Evolutionary conservation across 2,329 filamentous ascomycete genomes (phyloP).

Genomic region (Claviceps cyperi): DNA sequence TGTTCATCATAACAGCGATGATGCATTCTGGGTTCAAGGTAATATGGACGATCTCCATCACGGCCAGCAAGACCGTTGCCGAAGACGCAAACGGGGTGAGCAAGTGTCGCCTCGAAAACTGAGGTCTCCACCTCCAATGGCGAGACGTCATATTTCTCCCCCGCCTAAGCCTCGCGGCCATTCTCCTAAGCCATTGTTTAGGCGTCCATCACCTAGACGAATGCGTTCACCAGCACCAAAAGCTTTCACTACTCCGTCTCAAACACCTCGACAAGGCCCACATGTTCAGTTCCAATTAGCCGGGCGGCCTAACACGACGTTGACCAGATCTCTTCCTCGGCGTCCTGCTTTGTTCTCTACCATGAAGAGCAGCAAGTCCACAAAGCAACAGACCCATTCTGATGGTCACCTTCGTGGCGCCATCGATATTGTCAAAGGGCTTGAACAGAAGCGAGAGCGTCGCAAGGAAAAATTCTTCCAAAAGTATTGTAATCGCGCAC

Average conservation of each 20-base stretch:
- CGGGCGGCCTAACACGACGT: slow-evolving; percentile 51
- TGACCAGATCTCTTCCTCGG: slow-evolving; percentile 78
- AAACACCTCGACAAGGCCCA: slow-evolving; percentile 25
- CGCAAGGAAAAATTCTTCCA: slow-evolving; percentile 86
- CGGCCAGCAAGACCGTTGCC: slow-evolving; percentile 34
- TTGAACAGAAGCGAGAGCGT: slow-evolving; percentile 86
- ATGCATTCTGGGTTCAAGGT: slow-evolving; percentile 55
- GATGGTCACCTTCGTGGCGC: slow-evolving; percentile 71
- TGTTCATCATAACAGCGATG: slow-evolving; percentile 49
- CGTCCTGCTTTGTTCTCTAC: slow-evolving; percentile 56
- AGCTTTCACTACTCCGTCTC: slow-evolving; percentile 19
- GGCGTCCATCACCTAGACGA: slow-evolving; percentile 54
- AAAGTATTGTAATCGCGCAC: slow-evolving; percentile 74
- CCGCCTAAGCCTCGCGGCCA: slow-evolving; percentile 23
- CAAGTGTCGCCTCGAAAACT: slow-evolving; percentile 29
- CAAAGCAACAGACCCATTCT: slow-evolving; percentile 17
- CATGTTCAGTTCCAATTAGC: slow-evolving; percentile 23
- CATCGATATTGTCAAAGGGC: slow-evolving; percentile 91
- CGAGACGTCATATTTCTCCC: slow-evolving; percentile 19
- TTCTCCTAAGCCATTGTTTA: slow-evolving; percentile 38
- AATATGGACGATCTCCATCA: slow-evolving; percentile 53
- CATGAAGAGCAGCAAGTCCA: slow-evolving; percentile 27
- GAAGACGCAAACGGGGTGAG: slow-evolving; percentile 34
- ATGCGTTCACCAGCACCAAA: slow-evolving; percentile 55
- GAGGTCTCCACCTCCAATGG: slow-evolving; percentile 27